Evolutionary conservation across 495 filamentous ascomycete genomes (phyloP).

Genomic region (Hyaloscypha bicolor): DNA sequence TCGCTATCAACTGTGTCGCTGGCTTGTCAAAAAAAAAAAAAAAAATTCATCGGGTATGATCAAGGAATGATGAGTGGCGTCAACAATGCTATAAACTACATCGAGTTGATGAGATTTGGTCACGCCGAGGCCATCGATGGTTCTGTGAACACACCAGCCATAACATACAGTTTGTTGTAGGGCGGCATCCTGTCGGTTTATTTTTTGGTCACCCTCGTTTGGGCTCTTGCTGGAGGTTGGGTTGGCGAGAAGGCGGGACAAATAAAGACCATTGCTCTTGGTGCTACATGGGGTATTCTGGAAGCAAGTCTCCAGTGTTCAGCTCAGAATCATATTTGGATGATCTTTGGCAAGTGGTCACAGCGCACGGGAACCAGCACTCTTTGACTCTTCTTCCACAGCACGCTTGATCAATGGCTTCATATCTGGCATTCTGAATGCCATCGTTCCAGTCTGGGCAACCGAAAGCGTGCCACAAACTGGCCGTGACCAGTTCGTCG

Average conservation of each 20-base stretch:
- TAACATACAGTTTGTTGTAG: conserved; percentile 64
- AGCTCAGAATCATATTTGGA: conserved; percentile 68
- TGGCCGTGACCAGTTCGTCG: conserved; percentile 69
- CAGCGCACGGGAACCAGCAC: background rate
- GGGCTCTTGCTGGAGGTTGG: conserved; percentile 62
- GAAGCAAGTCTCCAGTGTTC: conserved; percentile 63
- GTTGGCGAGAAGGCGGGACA: conserved; percentile 62
- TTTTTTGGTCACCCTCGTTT: conserved; percentile 68
- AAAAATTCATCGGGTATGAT: conserved; percentile 37
- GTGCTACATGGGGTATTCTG: conserved; percentile 57
- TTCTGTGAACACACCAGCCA: conserved; percentile 42
- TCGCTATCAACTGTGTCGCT: conserved; percentile 66
- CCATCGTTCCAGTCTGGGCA: conserved; percentile 34
- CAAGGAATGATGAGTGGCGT: conserved; percentile 72
- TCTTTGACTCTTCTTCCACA: conserved; percentile 31
- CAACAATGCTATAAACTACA: conserved; percentile 66
- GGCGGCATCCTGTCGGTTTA: conserved; percentile 73
- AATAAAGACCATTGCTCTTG: conserved; percentile 62
- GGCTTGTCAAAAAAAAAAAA: conserved; percentile 46
- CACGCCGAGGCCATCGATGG: conserved; percentile 47
- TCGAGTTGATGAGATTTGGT: conserved; percentile 67
- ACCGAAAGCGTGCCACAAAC: conserved; percentile 56
- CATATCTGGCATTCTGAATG: conserved; percentile 45
- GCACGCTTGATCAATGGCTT: conserved; percentile 54
- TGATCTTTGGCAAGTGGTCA: conserved; percentile 69